These are phyloP conservation scores for Helotiales sp. DNA, from an alignment of 2,329 filamentous ascomycete species.

Conservation along the genomic window DNA sequence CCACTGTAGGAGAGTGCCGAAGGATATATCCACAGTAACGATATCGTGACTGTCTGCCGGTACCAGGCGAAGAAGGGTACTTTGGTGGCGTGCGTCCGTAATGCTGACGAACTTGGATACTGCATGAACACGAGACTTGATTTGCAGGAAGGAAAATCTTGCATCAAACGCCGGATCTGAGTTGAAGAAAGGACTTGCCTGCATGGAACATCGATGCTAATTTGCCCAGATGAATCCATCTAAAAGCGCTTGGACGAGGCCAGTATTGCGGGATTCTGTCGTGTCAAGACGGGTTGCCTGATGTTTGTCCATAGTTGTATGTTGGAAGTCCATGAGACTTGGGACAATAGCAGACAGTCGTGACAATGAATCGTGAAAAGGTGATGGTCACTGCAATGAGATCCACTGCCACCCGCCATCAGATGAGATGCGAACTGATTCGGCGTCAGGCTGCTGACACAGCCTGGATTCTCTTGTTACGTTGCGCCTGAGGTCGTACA, in stretches of 20 bases:
- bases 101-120: conserved; percentile 1
- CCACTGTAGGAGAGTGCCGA: not conserved
- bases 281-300: not conserved
- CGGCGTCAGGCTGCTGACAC: not conserved
- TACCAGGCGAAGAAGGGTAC: not conserved
- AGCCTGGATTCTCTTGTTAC: not conserved
- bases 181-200: not conserved
- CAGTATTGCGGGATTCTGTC: not conserved
- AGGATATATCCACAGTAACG: not conserved
- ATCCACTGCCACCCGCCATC: conserved; percentile 1
- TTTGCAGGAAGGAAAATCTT: not conserved
- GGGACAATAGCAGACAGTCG: not conserved
- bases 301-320: not conserved
- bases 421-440: not conserved
- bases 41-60: not conserved
- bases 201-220: not conserved
- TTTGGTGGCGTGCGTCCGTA: conserved; percentile 2
- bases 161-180: not conserved
- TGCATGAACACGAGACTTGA: not conserved
- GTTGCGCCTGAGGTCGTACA: not conserved
- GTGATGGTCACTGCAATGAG: not conserved
- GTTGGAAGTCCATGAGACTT: not conserved
- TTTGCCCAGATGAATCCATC: not conserved
- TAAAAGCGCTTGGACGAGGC: not conserved
- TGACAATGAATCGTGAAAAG: not conserved